These are phyloP conservation scores for Russula ochroleuca DNA, from an alignment of 768 basidiomycete species.

Conservation along the genomic window DNA sequence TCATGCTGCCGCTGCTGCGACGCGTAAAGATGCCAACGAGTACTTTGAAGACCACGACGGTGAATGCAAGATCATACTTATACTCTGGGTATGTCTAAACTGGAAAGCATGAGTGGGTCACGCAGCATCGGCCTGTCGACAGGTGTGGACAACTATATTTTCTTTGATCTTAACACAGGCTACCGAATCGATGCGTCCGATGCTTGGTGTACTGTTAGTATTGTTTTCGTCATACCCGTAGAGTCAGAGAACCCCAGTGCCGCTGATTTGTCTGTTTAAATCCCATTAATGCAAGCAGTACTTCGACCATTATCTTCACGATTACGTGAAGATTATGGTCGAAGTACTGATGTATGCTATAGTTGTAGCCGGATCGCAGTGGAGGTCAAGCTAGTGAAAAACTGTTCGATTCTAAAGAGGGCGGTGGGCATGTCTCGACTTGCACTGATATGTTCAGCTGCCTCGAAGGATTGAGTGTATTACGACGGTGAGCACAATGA, in stretches of 20 bases:
- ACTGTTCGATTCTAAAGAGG: neutral
- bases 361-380: neutral
- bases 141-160: too few relatives aligned
- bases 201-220: too few relatives aligned
- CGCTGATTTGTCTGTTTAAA: too few relatives aligned
- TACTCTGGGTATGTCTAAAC: neutral
- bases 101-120: neutral
- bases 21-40: neutral
- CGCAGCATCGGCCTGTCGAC: too few relatives aligned
- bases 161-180: too few relatives aligned
- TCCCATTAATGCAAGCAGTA: neutral
- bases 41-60: neutral
- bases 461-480: too few relatives aligned
- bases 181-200: too few relatives aligned
- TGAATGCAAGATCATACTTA: neutral
- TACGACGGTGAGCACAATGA: too few relatives aligned
- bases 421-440: neutral
- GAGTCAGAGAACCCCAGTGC: too few relatives aligned
- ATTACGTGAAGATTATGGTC: neutral
- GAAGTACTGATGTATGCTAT: neutral
- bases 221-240: too few relatives aligned
- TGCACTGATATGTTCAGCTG: too few relatives aligned
- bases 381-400: neutral
- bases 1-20: neutral
- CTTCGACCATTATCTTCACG: neutral